Evolutionary conservation across 192 early-diverging fungal species (phyloP).

Genomic region (Backusella parvicylindrica): DNA sequence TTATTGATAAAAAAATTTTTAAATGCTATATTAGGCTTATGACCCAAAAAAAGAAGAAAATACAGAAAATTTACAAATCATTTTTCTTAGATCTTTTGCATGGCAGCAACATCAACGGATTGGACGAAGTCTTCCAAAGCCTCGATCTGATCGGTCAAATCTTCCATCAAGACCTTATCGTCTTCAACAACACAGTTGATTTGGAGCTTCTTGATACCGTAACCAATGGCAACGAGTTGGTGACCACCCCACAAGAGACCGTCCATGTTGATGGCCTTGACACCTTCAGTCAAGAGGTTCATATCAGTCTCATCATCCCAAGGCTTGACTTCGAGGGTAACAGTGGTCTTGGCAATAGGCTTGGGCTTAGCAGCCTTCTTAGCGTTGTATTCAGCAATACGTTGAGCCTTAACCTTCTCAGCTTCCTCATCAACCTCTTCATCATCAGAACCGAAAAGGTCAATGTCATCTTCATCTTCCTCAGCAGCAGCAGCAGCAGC

Average conservation of each 20-base stretch:
- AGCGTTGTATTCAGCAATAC: conserved; percentile 85
- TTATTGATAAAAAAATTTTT: neutral
- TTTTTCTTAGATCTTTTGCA: conserved; percentile 81
- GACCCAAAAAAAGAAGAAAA: neutral
- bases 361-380: conserved; percentile 91
- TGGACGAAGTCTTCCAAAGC: conserved; percentile 91
- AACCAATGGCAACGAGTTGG: conserved; percentile 83
- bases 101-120: conserved; percentile 84
- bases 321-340: conserved; percentile 93
- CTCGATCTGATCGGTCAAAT: conserved; percentile 86
- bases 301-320: conserved; percentile 98
- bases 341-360: conserved; percentile 87
- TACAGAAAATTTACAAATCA: neutral
- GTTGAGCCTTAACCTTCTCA: conserved; percentile 83
- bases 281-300: conserved; percentile 65
- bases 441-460: conserved; percentile 94
- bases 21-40: neutral
- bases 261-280: conserved; percentile 78
- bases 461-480: conserved; percentile 91
- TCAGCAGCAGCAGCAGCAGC: conserved; percentile 57
- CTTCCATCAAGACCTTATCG: conserved; percentile 86
- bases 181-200: conserved; percentile 93
- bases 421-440: conserved; percentile 91
- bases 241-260: conserved; percentile 88
- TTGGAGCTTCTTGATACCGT: conserved; percentile 95